Evolutionary conservation across 805 yeast species (phyloP).

Genomic region (Candida hispaniensis): DNA sequence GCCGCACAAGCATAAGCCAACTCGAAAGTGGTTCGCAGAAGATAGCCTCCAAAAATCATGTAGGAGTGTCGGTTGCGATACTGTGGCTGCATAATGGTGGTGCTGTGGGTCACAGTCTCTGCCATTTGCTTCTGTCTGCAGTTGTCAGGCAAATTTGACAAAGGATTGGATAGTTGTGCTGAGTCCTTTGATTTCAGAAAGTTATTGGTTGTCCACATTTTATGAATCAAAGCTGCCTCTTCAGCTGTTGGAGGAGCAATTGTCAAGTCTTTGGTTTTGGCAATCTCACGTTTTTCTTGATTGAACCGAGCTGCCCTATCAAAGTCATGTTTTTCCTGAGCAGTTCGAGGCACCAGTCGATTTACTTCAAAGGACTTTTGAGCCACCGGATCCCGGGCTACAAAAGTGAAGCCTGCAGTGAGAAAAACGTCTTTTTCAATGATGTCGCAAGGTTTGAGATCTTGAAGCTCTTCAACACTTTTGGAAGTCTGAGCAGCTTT

Average conservation of each 20-base stretch:
- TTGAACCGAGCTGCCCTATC: constrained; percentile 84
- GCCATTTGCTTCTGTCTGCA: constrained; percentile 54
- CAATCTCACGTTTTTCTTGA: constrained; percentile 71
- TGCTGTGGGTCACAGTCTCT: constrained; percentile 59
- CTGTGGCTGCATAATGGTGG: constrained; percentile 92
- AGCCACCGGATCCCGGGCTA: constrained; percentile 89
- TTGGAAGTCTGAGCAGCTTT: constrained; percentile 70
- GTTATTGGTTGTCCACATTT: constrained; percentile 46
- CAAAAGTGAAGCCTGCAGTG: constrained; percentile 89
- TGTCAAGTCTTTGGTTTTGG: constrained; percentile 48
- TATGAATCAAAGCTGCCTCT: constrained; percentile 67
- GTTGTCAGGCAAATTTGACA: constrained; percentile 29
- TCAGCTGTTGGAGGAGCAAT: constrained; percentile 63
- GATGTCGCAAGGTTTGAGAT: constrained; percentile 42
- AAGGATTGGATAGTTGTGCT: no score
- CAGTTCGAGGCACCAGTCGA: constrained; percentile 62
- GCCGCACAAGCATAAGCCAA: constrained; percentile 90
- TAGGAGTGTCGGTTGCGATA: constrained; percentile 89
- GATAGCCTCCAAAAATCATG: constrained; percentile 92
- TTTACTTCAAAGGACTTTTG: constrained; percentile 83
- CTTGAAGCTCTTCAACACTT: constrained; percentile 41
- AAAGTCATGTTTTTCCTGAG: constrained; percentile 70
- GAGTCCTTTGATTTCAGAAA: no score
- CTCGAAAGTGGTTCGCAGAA: constrained; percentile 86
- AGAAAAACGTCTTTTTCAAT: constrained; percentile 61